Base-by-base conservation (phyloP, 345 rosid species). In the Angophora floribunda region DNA sequence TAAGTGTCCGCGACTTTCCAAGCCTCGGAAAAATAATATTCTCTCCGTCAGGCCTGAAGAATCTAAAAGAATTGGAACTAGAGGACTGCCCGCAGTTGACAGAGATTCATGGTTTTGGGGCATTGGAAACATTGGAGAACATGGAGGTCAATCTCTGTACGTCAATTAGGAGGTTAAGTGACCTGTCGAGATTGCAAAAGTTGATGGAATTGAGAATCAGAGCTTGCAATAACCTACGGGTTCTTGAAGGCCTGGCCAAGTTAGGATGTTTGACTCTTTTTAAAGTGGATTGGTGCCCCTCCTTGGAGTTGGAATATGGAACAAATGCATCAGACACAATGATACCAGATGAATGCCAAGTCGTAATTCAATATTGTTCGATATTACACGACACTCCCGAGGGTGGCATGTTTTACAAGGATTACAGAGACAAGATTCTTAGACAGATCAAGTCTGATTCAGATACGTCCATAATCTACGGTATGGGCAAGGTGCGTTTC, bases 301-400 rank as follows among this genome's bases (percentile, higher is more conserved):
- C 22, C 45, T n/a, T n/a, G n/a, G n/a, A n/a, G n/a, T 67, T 67
- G 44, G 0, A 2, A 67, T 30, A 7, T 67, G 30, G 6, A 44
- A 67, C 45, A 4, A 16, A 32, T 67, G 79, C 79, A 32, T 2
- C 19, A 7, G 2, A 2, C 78, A 1, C 78, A 30, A 30, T 2
- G 78, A 32, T 65, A 65, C 78, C 78, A 7, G 44, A 65, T 30
- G 21, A 65, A 3, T 65, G 78, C 21, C 78, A 0, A 30, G 5
- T 65, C 6, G 10, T 65, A 65, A 30, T 65, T 3, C 0, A 0
- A 7, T 0, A 1, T 4, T 3, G 44, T 7, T 0, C 0, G 78
- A 7, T 7, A n/a, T 5, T 30, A 65, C 5, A 1, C 44, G 0
- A 0, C 3, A 65, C 41, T 30, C 44, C 1, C 30, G 0, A 2